A percentile compares a stretch with the other conserved stretches of the same genome.
Evolutionary conservation across 306 rosid species (phyloP).

Genomic region (Senna tora): DNA sequence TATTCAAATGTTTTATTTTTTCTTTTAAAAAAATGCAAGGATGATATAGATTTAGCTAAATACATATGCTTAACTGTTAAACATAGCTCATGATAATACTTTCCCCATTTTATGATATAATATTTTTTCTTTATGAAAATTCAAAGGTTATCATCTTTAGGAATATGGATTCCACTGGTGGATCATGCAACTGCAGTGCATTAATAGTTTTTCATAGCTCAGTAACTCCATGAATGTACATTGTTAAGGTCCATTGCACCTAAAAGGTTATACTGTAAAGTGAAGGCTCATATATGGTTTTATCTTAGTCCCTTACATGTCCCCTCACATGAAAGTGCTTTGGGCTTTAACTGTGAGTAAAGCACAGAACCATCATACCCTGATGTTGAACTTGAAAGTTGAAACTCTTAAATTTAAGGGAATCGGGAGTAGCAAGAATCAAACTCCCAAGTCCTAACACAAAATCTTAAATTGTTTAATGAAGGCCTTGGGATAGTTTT

Average conservation of each 20-base stretch:
- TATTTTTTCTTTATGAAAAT: background rate
- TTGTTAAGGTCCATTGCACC: background rate
- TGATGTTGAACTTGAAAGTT: background rate
- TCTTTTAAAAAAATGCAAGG: too few relatives aligned
- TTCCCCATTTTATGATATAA: background rate
- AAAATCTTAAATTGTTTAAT: background rate
- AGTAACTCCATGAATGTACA: background rate
- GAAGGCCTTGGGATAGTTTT: background rate
- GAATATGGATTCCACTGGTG: background rate
- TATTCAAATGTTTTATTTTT: background rate
- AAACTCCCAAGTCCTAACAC: background rate
- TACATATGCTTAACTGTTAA: background rate
- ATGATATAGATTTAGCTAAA: background rate
- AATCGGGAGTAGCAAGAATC: background rate
- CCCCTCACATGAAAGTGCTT: background rate
- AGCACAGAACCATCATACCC: background rate
- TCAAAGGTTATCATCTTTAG: background rate
- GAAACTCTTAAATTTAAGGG: background rate
- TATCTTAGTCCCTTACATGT: background rate
- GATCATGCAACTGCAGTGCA: background rate
- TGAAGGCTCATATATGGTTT: background rate
- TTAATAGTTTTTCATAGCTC: background rate
- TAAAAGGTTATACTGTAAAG: background rate
- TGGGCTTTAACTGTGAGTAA: background rate
- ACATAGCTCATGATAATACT: background rate